Evolutionary conservation across 2,329 filamentous ascomycete species (phyloP).

Genomic region (Sarocladium brachiariae): DNA sequence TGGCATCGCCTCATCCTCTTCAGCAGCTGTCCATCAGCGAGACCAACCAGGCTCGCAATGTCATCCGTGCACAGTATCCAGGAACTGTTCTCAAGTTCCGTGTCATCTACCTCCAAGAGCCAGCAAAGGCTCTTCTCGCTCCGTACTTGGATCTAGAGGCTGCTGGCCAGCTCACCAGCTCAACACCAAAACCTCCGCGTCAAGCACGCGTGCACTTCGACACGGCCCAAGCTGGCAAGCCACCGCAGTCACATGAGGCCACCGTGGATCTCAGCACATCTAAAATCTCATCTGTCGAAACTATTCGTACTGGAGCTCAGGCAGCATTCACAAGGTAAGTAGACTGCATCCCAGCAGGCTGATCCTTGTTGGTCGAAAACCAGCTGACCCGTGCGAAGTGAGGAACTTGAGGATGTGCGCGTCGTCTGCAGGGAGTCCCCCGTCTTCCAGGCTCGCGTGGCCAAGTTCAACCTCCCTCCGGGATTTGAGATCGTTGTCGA

Average conservation of each 20-base stretch:
- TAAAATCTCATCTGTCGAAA: constrained; percentile 19
- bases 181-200: constrained; percentile 25
- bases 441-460: constrained; percentile 25
- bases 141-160: constrained; percentile 39
- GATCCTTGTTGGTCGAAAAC: too few species aligned
- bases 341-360: neutral
- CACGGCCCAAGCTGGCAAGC: constrained; percentile 14
- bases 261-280: constrained; percentile 24
- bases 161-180: constrained; percentile 21
- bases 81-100: constrained; percentile 35
- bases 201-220: constrained; percentile 34
- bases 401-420: constrained; percentile 29
- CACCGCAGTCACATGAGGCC: constrained; percentile 19
- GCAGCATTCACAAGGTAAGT: constrained; percentile 25
- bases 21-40: constrained; percentile 22
- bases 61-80: constrained; percentile 23
- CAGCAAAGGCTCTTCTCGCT: constrained; percentile 39
- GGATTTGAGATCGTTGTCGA: constrained; percentile 25
- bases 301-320: constrained; percentile 22
- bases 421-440: constrained; percentile 21
- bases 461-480: constrained; percentile 19
- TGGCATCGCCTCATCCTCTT: constrained; percentile 23
- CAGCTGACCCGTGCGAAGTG: constrained; percentile 13
- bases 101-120: constrained; percentile 43
- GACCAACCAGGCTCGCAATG: constrained; percentile 26